Base-by-base conservation (phyloP, 2,329 filamentous ascomycete genomes). In the Mycocentrospora acerina region DNA sequence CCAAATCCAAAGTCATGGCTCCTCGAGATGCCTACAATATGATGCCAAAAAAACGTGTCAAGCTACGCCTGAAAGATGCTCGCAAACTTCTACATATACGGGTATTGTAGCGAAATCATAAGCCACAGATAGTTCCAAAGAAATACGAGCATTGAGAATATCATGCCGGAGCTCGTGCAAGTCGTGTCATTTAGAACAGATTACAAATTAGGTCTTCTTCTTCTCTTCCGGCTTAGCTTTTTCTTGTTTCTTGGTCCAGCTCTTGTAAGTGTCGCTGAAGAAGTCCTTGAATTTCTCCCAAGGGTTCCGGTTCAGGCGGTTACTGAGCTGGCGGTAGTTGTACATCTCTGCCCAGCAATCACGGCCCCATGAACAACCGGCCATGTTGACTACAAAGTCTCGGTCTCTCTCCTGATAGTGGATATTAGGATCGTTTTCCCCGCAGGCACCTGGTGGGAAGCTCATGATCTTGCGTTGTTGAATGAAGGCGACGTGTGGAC, bases 341-440 rank as follows among this genome's bases (percentile, higher is more conserved):
- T 95, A 95, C 83, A 98, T 96, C 71, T 98, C 93, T 25, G 85
- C 85, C 91, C 91, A 97, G 68, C 93, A 98, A 71, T 98, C 91
- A 33, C 93, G 82, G 4, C 91, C 91, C 86, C 88, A 97, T 68
- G 95, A 86, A 66, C 93, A 98, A 4, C 93, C 93, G 5, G 93
- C 93, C 91, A 98, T 97, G 68, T 96, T 98, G 58, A 98, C 91
- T 31, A 97, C 56, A 60, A 98, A 96, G 67, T 98, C 93, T 18
- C 88, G 81, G 43, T 94, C 90, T 28, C 81, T 76, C 67, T 93
- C 77, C 53, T 86, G 78, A 66, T 98, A 98, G 69, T 98, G 94
- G 46, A 94, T 85, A 12, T 78, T 77, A 1, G 82, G 79, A 57
- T 96, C 81, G 7, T 86, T 82, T 32, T 90, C 86, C 19, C 83